phyloP scores from a whole-genome alignment of 495 filamentous ascomycete species.

The Chaetomium cochliodes region DNA sequence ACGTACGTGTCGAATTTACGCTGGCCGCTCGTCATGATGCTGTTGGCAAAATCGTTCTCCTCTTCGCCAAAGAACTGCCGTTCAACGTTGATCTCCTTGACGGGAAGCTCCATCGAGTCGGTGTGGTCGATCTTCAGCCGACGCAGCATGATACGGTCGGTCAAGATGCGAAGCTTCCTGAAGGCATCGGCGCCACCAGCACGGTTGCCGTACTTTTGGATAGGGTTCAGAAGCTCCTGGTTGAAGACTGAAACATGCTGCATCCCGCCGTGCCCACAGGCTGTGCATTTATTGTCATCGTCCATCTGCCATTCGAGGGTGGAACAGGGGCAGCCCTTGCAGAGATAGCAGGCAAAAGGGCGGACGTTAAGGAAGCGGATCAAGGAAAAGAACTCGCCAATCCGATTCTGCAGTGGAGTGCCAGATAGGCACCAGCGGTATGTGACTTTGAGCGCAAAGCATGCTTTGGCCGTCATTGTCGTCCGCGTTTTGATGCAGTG shows the following conservation, averaged over 20 bases:
- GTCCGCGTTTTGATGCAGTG: constrained; percentile 91
- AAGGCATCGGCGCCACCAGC: constrained; percentile 65
- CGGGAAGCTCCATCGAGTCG: constrained; percentile 88
- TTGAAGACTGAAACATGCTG: constrained; percentile 94
- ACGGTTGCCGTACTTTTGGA: constrained; percentile 52
- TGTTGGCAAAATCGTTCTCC: constrained; percentile 90
- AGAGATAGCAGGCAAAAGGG: constrained; percentile 91
- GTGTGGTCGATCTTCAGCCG: constrained; percentile 90
- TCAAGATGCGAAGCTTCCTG: constrained; percentile 76
- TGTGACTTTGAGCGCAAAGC: constrained; percentile 79
- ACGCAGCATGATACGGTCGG: constrained; percentile 88
- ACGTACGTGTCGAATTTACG: constrained; percentile 94
- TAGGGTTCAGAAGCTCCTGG: constrained; percentile 87
- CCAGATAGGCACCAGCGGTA: constrained; percentile 96
- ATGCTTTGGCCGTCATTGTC: constrained; percentile 89
- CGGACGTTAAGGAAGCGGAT: constrained; percentile 82
- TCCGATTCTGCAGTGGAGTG: constrained; percentile 92
- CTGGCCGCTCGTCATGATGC: constrained; percentile 86
- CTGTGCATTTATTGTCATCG: constrained; percentile 61
- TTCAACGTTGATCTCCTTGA: constrained; percentile 87
- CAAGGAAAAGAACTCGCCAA: constrained; percentile 95
- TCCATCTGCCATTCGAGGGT: constrained; percentile 80
- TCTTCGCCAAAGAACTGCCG: constrained; percentile 95
- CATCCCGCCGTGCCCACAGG: constrained; percentile 67
- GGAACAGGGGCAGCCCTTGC: constrained; percentile 76